A percentile compares a stretch with the other conserved stretches of the same genome.
phyloP scores from a whole-genome alignment of 2,329 filamentous ascomycete species.

The Passalora sequoiae region DNA sequence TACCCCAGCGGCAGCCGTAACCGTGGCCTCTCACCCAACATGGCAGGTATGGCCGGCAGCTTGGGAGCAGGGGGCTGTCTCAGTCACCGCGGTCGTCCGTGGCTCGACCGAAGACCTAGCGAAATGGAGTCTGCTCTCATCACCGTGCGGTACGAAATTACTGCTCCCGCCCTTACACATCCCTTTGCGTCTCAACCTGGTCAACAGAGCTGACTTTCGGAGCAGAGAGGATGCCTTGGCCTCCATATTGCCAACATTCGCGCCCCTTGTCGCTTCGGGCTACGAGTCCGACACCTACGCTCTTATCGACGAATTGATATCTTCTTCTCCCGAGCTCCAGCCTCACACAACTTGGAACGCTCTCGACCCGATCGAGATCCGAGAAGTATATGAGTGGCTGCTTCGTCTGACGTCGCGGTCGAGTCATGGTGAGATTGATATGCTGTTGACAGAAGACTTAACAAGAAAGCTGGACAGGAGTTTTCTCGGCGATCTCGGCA shows the following conservation, averaged over 20 bases:
- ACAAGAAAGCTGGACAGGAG: constrained; percentile 1
- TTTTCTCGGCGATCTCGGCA: constrained; percentile 1
- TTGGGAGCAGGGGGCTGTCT: not conserved
- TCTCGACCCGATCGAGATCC: constrained; percentile 8
- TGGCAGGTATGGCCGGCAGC: not conserved
- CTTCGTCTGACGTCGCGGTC: constrained; percentile 6
- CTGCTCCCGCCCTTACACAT: too few species aligned
- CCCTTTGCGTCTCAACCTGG: not conserved
- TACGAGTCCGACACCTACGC: constrained; percentile 2
- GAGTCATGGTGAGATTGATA: constrained; percentile 6
- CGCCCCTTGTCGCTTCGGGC: not conserved
- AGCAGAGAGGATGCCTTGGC: constrained; percentile 6
- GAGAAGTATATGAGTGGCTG: constrained; percentile 9
- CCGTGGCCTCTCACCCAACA: not conserved
- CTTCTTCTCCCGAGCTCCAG: constrained; percentile 7
- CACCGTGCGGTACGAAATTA: not conserved
- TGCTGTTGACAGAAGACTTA: constrained; percentile 4
- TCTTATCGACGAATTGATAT: constrained; percentile 9
- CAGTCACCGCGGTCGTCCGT: not conserved
- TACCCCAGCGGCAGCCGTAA: not conserved
- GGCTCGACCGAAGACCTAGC: constrained; percentile 3
- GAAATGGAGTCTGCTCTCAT: constrained; percentile 3
- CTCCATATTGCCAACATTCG: constrained; percentile 6
- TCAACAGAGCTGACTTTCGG: too few species aligned
- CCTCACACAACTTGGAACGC: constrained; percentile 11